Evolutionary conservation across 768 basidiomycete species (phyloP).

Genomic region (Suillus brevipes): DNA sequence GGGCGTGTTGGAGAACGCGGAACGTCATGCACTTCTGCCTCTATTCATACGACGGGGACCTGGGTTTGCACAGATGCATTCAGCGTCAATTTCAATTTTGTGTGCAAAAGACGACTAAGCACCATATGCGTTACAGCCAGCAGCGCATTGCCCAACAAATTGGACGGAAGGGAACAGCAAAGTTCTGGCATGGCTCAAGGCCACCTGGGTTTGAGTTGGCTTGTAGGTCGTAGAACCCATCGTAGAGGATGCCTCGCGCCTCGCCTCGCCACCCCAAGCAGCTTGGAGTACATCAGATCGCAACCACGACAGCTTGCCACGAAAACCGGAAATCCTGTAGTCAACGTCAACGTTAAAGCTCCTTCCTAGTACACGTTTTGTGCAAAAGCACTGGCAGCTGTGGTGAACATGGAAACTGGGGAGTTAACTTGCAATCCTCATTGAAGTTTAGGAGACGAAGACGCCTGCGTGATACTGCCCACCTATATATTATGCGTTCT

Average conservation of each 20-base stretch:
- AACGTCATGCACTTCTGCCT: background rate
- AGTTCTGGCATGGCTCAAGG: background rate
- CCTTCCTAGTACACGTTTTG: no score
- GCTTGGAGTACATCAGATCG: background rate
- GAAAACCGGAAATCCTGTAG: background rate
- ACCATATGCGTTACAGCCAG: conserved; percentile 6
- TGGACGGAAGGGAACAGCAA: no score
- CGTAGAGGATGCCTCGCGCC: conserved; percentile 4
- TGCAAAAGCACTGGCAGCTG: no score
- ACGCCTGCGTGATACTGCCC: no score
- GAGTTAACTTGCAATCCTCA: background rate
- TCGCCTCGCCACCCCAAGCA: conserved; percentile 4
- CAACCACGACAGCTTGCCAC: conserved; percentile 13
- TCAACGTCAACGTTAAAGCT: conserved; percentile 32
- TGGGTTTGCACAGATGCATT: background rate
- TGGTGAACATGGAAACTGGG: background rate
- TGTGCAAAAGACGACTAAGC: background rate
- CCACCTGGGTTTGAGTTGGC: background rate
- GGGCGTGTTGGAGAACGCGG: background rate
- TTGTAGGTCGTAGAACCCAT: conserved; percentile 3
- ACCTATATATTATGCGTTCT: no score
- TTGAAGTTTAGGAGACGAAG: background rate
- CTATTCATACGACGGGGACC: background rate
- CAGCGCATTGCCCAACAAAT: no score
- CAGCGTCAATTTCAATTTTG: background rate